Base-by-base conservation (phyloP, 345 rosid species). In the Raphanus raphanistrum region DNA sequence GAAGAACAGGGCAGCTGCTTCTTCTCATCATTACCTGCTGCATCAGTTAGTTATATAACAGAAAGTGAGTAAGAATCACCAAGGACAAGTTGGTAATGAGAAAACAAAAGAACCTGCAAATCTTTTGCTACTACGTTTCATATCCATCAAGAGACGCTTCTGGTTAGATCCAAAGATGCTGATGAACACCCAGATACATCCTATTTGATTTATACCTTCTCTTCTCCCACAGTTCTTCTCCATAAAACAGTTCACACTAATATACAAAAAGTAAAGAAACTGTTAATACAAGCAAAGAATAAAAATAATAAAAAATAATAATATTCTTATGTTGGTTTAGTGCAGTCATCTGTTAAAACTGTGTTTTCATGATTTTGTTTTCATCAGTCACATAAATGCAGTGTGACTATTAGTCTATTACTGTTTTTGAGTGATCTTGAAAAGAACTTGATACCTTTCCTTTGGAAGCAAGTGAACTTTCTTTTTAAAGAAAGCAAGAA, bases 131-230 rank as follows among this genome's bases (percentile, higher is more conserved):
- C 61, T 71, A 73, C 15, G 74, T 62, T 79, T 73, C 2, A 2
- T 2, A 62, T 73, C 82, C 36, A 79, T 28, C 60, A 73, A 63
- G 52, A 79, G 16, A 61, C 78, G 78, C 11, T 79, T 73, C 25
- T 74, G 82, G 48, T 79, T 73, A 79, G 74, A 79, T 73, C 78
- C 78, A 74, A 79, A 79, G 71, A 79, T 59, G 61, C 38, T 79
- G 10, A 79, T 68, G 58, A 79, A 73, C 71, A 79, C 15, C 82
- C 78, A 79, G 60, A 73, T 28, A 74, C 78, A 79, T 62, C 78
- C 78, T 72, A 50, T 36, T 16, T 15, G 75, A 70, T 76, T 52
- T 29, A 71, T 48, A 21, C 50, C 77, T 73, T 73, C 78, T 73
- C 71, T 73, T 68, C 78, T 73, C 48, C 54, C 43, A 72, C 63